phyloP scores from a whole-genome alignment of 352 stramenopile genomes.

The Phytopythium oedochilum region DNA sequence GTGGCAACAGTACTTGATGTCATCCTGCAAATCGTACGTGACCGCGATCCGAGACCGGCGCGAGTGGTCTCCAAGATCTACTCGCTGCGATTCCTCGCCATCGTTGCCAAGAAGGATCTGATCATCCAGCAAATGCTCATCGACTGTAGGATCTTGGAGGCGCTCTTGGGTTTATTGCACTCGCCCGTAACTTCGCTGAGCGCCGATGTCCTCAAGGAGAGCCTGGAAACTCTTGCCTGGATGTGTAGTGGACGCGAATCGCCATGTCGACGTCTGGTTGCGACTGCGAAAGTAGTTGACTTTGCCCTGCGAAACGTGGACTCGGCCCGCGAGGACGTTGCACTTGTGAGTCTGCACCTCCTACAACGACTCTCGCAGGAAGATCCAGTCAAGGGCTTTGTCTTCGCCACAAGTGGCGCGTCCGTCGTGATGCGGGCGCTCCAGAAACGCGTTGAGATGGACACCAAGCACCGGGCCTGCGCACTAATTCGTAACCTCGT shows the following conservation, averaged over 20 bases:
- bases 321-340: constrained; percentile 21
- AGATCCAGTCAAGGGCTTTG: constrained; percentile 32
- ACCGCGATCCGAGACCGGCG: constrained; percentile 17
- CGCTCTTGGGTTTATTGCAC: constrained; percentile 40
- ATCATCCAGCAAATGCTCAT: constrained; percentile 40
- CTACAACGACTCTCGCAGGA: constrained; percentile 43
- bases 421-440: constrained; percentile 47
- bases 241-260: constrained; percentile 29
- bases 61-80: constrained; percentile 23
- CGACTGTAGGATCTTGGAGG: constrained; percentile 51
- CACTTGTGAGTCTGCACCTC: constrained; percentile 42
- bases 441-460: constrained; percentile 13
- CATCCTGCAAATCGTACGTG: constrained; percentile 30
- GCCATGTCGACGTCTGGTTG: constrained; percentile 31
- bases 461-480: constrained; percentile 28
- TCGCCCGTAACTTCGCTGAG: constrained; percentile 30
- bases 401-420: constrained; percentile 24
- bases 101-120: constrained; percentile 39
- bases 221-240: constrained; percentile 52
- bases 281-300: constrained; percentile 45
- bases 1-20: constrained; percentile 40
- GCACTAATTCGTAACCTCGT: constrained; percentile 51
- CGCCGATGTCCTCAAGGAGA: constrained; percentile 30
- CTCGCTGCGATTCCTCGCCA: constrained; percentile 36
- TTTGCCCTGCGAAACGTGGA: constrained; percentile 38